Evolutionary conservation across 805 yeast genomes (phyloP).

Genomic region (Candida saitoana): DNA sequence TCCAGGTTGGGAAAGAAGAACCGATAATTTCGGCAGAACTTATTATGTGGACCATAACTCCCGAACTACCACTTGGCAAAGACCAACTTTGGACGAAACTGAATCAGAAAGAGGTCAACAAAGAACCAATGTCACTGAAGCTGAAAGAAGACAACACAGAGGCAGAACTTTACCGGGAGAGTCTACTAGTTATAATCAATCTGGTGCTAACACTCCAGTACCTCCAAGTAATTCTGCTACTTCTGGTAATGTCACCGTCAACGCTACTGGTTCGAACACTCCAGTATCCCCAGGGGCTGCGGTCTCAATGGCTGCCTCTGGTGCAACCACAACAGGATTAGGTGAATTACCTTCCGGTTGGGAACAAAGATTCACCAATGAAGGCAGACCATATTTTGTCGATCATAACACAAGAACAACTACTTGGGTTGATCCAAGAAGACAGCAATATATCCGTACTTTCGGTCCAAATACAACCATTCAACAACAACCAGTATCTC

Average conservation of each 20-base stretch:
- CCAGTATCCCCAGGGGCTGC: conserved; percentile 67
- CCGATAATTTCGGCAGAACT: conserved; percentile 95
- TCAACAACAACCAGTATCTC: conserved; percentile 97
- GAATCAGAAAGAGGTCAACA: conserved; percentile 67
- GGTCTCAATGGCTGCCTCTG: conserved; percentile 64
- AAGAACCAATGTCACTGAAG: conserved; percentile 68
- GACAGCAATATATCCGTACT: conserved; percentile 96
- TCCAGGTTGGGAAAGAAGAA: conserved; percentile 98
- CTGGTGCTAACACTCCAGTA: conserved; percentile 26
- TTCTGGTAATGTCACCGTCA: conserved; percentile 46
- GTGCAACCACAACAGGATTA: conserved; percentile 90
- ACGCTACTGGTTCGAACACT: conserved; percentile 40
- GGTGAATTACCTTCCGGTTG: conserved; percentile 98
- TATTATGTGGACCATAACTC: conserved; percentile 98
- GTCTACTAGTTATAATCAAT: conserved; percentile 19
- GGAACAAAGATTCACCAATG: conserved; percentile 98
- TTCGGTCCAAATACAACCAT: conserved; percentile 88
- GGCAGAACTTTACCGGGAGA: conserved; percentile 83
- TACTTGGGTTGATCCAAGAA: conserved; percentile 99
- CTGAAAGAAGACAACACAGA: conserved; percentile 87
- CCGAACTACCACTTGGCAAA: conserved; percentile 97
- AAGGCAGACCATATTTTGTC: conserved; percentile 96
- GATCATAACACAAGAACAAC: conserved; percentile 99
- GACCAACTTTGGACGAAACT: conserved; percentile 81
- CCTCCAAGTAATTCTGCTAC: conserved; percentile 23